Evolutionary conservation across 2,329 filamentous ascomycete genomes (phyloP).

Genomic region (Aspergillus tanneri): DNA sequence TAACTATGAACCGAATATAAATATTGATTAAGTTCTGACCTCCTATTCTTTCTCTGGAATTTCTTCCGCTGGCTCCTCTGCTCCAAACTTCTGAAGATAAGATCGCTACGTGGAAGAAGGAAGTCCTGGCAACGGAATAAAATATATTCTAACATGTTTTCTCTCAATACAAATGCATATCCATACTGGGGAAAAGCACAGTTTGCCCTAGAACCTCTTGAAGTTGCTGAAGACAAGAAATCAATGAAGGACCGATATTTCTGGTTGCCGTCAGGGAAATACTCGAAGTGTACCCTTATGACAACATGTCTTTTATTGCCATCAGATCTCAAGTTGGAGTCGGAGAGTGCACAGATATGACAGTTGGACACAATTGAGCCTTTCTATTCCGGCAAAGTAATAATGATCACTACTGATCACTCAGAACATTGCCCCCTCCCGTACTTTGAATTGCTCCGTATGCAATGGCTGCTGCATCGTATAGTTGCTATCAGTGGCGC

Average conservation of each 20-base stretch:
- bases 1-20: too few relatives aligned
- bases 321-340: neutral
- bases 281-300: neutral
- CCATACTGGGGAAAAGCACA: slow-evolving; percentile 3
- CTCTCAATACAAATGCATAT: neutral
- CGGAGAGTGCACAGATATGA: neutral
- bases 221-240: neutral
- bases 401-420: slow-evolving; percentile 3
- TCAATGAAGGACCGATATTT: slow-evolving; percentile 3
- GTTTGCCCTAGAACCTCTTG: slow-evolving; percentile 3
- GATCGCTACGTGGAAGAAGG: too few relatives aligned
- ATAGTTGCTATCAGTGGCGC: neutral
- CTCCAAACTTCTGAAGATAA: too few relatives aligned
- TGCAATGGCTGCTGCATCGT: too few relatives aligned
- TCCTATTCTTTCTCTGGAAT: too few relatives aligned
- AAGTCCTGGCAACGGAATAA: neutral
- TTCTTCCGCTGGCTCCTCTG: too few relatives aligned
- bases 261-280: neutral
- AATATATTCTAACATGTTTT: neutral
- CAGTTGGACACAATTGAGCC: neutral
- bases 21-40: too few relatives aligned
- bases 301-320: neutral
- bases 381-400: neutral
- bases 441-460: neutral
- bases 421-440: slow-evolving; percentile 3